These are phyloP conservation scores for Alternaria panax DNA, from an alignment of 2,329 filamentous ascomycete species.

Conservation along the genomic window DNA sequence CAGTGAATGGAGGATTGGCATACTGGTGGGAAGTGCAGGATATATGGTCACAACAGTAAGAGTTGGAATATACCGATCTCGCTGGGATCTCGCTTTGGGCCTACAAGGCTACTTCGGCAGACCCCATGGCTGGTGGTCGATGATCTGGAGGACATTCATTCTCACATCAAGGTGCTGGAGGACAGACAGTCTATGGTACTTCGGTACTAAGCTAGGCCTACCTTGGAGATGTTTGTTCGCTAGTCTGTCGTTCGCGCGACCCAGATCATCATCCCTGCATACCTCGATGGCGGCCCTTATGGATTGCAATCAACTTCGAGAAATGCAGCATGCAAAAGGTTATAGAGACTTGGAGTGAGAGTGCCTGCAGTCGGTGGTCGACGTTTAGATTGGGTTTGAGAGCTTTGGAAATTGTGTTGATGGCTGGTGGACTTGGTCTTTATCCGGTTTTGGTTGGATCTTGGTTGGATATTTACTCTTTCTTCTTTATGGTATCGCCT, in stretches of 20 bases:
- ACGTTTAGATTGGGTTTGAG: conserved; percentile 8
- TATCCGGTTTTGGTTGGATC: neutral
- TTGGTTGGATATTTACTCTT: neutral
- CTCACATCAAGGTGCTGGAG: conserved; percentile 18
- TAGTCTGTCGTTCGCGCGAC: neutral
- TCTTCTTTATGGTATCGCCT: conserved; percentile 4
- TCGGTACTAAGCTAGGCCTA: conserved; percentile 19
- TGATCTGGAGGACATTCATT: conserved; percentile 14
- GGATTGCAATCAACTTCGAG: conserved; percentile 16
- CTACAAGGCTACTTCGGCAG: conserved; percentile 6
- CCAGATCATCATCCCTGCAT: conserved; percentile 8
- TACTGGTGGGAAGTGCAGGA: conserved; percentile 11
- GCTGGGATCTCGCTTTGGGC: conserved; percentile 13
- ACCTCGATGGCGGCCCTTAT: conserved; percentile 15
- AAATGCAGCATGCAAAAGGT: conserved; percentile 13
- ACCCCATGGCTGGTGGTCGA: conserved; percentile 9
- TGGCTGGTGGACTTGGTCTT: conserved; percentile 9
- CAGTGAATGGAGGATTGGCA: neutral
- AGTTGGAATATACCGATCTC: conserved; percentile 1
- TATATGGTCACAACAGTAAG: conserved; percentile 10
- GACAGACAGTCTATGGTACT: conserved; percentile 18
- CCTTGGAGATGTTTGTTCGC: conserved; percentile 6
- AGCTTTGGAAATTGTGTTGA: conserved; percentile 9
- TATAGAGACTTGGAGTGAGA: conserved; percentile 7
- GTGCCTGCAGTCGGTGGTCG: conserved; percentile 6